Evolutionary conservation across 2,329 filamentous ascomycete species (phyloP), one percentile per base, ranked within the genome.

Genomic region (Cryphonectria nitschkei): DNA sequence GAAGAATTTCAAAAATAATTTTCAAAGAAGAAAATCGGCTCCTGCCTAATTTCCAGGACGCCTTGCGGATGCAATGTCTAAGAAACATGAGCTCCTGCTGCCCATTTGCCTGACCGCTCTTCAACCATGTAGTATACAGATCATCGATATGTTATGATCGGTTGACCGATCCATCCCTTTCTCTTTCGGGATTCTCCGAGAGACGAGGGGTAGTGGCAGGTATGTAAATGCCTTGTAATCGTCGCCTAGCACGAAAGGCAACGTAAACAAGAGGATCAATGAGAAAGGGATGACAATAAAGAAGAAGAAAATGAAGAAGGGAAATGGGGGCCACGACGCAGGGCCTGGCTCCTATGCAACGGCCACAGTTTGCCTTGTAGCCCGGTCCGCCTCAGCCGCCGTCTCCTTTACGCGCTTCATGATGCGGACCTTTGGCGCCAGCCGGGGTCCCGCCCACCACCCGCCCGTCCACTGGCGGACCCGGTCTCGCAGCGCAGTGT

Each of bases 391-490:
- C 64, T 26, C 43, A 16, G 70, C 69, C 11, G 66, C 54, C 39
- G 34, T 63, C 50, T 72, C 72, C 52, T 68, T 73, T 3, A 68
- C n/a, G 22, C 78, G 78, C 73, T 79, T 84, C 77, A 89, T 76
- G 26, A 90, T 82, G 74, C 84, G 79, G 60, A 90, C 84, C 67
- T 82, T 81, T 7, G 88, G 87, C 73, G 83, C 82, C 87, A 91
- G 89, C 74, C 84, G 83, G 34, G 89, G 89, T 0, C 89, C 90
- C 74, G 88, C 74, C 89, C 89, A 92, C 87, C 88, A 90, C 0
- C 90, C 89, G 1, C 88, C 84, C 0, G 87, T 89, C 6, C 80
- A 71, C 37, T 72, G 73, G 71, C 85, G 84, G 8, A 87, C 82
- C 2, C 73, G 64, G 6, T 82, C 78, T 70, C 83, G 83, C 46